Conservation (phyloP, 2,329 filamentous ascomycete species). For the Neonectria sp. region DNA sequence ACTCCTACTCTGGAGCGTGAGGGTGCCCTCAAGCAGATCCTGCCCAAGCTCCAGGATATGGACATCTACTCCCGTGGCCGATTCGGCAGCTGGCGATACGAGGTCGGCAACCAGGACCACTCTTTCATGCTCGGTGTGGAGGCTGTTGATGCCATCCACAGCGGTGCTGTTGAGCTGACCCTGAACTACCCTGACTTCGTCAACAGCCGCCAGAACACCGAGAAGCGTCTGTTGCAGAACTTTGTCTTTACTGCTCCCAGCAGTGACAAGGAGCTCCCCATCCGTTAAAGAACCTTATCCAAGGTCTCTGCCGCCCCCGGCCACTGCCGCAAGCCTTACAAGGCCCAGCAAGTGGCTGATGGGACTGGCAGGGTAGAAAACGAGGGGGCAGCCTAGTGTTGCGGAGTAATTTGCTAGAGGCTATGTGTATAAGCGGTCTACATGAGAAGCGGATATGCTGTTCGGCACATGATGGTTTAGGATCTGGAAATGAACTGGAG, state of each 20-base stretch:
- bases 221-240: conserved; percentile 61
- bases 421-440: conserved; percentile 44
- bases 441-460: conserved; percentile 39
- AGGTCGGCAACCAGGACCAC: conserved; percentile 97
- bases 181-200: conserved; percentile 98
- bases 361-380: conserved; percentile 19
- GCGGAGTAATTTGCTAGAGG: conserved; percentile 42
- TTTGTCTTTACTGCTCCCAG: conserved; percentile 57
- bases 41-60: conserved; percentile 91
- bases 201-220: conserved; percentile 79
- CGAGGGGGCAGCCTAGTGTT: conserved; percentile 37
- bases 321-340: conserved; percentile 46
- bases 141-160: conserved; percentile 91
- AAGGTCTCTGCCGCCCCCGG: conserved; percentile 45
- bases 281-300: conserved; percentile 50
- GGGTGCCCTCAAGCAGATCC: conserved; percentile 90
- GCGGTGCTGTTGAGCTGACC: conserved; percentile 90
- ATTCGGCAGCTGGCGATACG: conserved; percentile 98
- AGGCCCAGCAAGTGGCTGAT: conserved; percentile 30
- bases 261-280: conserved; percentile 53
- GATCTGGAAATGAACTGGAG: conserved; percentile 46
- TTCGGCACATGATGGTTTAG: conserved; percentile 42
- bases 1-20: conserved; percentile 96
- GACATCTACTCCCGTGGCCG: conserved; percentile 96
- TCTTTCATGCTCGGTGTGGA: conserved; percentile 98